Evolutionary conservation across 305 asterid species (phyloP).

Genomic region (Solanum hybrid): DNA sequence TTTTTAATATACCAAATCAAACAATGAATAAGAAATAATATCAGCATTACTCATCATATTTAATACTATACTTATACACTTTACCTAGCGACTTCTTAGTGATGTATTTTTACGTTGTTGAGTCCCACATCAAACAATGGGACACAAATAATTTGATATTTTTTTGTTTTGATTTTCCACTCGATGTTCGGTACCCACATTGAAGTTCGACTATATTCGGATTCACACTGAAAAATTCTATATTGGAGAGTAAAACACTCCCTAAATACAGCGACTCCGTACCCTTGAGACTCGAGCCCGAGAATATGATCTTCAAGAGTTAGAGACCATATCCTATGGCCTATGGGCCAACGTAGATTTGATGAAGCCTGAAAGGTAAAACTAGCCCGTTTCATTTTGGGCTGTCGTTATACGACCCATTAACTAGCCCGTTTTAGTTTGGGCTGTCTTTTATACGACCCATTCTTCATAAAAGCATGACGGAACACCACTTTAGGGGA

Average conservation of each 20-base stretch:
- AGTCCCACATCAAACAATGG: background rate
- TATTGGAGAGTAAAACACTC: rapidly evolving
- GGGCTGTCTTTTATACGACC: no score
- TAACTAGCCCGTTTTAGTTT: background rate
- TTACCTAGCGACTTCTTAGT: background rate
- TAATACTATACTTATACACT: background rate
- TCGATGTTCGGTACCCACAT: no score
- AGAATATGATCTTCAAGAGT: no score
- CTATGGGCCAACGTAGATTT: background rate
- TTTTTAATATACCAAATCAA: no score
- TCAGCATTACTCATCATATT: background rate
- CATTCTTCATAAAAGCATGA: no score
- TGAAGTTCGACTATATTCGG: rapidly evolving
- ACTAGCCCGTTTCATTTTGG: background rate
- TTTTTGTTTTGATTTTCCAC: no score
- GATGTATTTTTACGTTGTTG: background rate
- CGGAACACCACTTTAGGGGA: no score
- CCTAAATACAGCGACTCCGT: rapidly evolving
- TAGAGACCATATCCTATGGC: background rate
- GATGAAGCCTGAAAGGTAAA: background rate
- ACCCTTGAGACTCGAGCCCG: no score
- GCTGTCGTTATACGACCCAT: background rate
- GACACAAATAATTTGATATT: background rate
- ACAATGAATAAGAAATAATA: background rate
- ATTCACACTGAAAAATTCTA: no score